Percentiles rank a stretch among this genome's conserved stretches.
phyloP scores from a whole-genome alignment of 108 stramenopile species.

The Skeletonema grethae region DNA sequence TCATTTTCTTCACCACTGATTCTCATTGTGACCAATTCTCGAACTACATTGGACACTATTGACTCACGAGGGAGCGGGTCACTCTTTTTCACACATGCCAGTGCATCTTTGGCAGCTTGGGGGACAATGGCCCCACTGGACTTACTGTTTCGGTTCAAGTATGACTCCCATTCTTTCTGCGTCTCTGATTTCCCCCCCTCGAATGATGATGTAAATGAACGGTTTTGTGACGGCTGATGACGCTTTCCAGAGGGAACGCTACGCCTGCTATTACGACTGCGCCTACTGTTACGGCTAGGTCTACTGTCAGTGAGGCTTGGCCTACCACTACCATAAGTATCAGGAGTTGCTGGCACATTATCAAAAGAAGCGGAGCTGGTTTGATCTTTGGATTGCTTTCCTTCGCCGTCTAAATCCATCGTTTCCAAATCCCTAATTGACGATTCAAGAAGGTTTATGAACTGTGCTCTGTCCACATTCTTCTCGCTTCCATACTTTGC shows the following conservation, averaged over 20 bases:
- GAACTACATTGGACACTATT: constrained; percentile 13
- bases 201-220: not conserved
- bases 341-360: not conserved
- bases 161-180: constrained; percentile 4
- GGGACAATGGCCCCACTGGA: not conserved
- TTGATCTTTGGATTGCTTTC: not conserved
- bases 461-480: not conserved
- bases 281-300: not conserved
- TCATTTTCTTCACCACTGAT: constrained; percentile 1
- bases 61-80: constrained; percentile 30
- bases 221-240: not conserved
- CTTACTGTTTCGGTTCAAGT: not conserved
- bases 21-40: constrained; percentile 8
- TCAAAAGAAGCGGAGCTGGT: not conserved
- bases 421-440: constrained; percentile 2
- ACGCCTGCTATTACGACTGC: not conserved
- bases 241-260: not conserved
- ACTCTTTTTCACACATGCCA: constrained; percentile 1
- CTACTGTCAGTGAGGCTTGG: not conserved
- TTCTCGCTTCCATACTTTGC: not conserved
- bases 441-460: not conserved
- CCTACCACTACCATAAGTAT: not conserved
- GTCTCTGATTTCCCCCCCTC: not conserved
- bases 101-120: not conserved
- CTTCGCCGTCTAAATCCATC: not conserved